Conservation (phyloP, 768 basidiomycete genomes). For the Calvatia gigantea region DNA sequence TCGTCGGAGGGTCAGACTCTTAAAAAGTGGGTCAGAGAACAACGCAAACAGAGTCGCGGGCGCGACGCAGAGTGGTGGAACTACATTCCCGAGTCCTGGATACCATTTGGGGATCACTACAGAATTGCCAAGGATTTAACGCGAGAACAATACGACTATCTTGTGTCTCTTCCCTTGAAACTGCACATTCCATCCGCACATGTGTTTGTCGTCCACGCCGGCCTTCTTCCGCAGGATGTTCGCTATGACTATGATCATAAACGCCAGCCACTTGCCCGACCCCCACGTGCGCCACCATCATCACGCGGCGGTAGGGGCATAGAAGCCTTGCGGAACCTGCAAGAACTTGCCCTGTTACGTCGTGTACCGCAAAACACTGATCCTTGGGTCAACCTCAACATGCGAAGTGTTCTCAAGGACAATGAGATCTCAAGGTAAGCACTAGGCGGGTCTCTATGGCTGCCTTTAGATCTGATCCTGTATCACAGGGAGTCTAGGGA, state of each 20-base stretch:
- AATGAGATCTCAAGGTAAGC: slow-evolving; percentile 42
- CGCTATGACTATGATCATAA: slow-evolving; percentile 39
- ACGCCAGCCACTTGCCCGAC: slow-evolving; percentile 68
- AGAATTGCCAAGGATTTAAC: slow-evolving; percentile 66
- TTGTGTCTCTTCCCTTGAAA: slow-evolving; percentile 68
- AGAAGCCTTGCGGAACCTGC: slow-evolving; percentile 44
- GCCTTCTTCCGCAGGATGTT: slow-evolving; percentile 74
- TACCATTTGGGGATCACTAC: slow-evolving; percentile 75
- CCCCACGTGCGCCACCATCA: slow-evolving; percentile 36
- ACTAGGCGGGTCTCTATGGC: background rate
- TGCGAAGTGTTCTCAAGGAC: slow-evolving; percentile 49
- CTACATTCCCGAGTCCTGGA: slow-evolving; percentile 65
- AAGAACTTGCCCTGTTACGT: slow-evolving; percentile 65
- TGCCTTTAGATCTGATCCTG: slow-evolving; percentile 13
- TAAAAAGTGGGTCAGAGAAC: slow-evolving; percentile 15
- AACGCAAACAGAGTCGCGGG: slow-evolving; percentile 14
- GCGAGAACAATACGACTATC: slow-evolving; percentile 62
- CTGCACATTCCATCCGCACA: slow-evolving; percentile 76
- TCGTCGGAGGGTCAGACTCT: background rate
- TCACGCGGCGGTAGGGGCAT: background rate
- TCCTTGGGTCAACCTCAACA: slow-evolving; percentile 76
- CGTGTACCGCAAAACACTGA: slow-evolving; percentile 73
- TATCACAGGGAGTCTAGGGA: slow-evolving; percentile 21
- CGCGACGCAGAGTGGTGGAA: slow-evolving; percentile 40
- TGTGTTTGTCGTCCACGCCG: slow-evolving; percentile 78